These are phyloP conservation scores for Arctostaphylos glauca DNA, from an alignment of 148 eudicot genomes.

Conservation along the genomic window DNA sequence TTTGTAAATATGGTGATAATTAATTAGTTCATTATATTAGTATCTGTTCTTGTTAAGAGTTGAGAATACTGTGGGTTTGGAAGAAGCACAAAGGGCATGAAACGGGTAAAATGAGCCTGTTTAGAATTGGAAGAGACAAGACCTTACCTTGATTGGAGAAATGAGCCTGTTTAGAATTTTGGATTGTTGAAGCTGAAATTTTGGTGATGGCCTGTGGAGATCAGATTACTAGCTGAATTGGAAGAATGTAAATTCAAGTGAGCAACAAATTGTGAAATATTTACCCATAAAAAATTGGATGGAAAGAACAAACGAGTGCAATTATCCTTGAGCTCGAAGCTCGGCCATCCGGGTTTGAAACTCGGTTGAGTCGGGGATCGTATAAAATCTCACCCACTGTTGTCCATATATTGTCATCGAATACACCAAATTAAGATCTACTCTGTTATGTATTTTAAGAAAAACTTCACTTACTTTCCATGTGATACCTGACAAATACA, in stretches of 20 bases:
- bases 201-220: background rate
- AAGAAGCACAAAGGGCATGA: too few species aligned
- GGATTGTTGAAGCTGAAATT: conserved; percentile 12
- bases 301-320: background rate
- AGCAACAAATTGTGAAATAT: background rate
- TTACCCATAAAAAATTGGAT: too few species aligned
- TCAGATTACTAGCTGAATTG: background rate
- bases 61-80: too few species aligned
- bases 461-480: too few species aligned
- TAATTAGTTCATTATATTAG: too few species aligned
- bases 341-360: background rate
- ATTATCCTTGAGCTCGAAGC: background rate
- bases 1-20: too few species aligned
- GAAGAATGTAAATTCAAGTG: background rate
- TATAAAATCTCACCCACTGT: background rate
- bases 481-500: too few species aligned
- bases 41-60: too few species aligned
- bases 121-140: conserved; percentile 9
- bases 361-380: background rate
- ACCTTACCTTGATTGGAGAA: conserved; percentile 30
- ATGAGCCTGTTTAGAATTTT: conserved; percentile 6
- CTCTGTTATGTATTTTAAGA: too few species aligned
- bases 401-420: background rate
- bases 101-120: too few species aligned
- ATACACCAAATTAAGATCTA: background rate